phyloP scores from a whole-genome alignment of 225 moss, liverwort and hornwort genomes.

The Marchantia polymorpha region DNA sequence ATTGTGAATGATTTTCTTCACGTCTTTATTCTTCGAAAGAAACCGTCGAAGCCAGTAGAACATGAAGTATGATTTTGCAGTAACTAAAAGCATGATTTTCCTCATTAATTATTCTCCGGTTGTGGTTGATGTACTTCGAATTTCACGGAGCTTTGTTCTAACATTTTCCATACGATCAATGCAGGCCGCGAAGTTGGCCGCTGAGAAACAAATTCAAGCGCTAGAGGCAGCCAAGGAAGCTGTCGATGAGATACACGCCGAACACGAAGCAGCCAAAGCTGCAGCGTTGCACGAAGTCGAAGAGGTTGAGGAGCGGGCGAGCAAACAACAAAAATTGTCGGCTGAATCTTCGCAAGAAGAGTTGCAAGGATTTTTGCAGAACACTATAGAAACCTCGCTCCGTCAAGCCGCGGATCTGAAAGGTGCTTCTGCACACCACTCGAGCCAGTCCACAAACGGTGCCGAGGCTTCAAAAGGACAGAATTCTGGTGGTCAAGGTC shows the following conservation, averaged over 20 bases:
- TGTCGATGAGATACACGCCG: not conserved
- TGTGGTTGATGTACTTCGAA: too few species aligned
- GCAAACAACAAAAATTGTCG: not conserved
- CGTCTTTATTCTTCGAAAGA: too few species aligned
- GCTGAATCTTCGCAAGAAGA: not conserved
- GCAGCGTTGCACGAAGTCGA: not conserved
- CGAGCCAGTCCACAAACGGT: not conserved
- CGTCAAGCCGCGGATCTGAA: not conserved
- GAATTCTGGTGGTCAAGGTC: too few species aligned
- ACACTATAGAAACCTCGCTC: not conserved
- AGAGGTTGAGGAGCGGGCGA: not conserved
- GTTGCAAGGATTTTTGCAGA: not conserved
- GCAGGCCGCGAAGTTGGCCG: constrained; percentile 2
- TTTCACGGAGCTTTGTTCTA: not conserved
- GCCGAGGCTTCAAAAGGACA: not conserved
- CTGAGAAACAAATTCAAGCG: not conserved
- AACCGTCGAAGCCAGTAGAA: too few species aligned
- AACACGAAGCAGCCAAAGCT: not conserved
- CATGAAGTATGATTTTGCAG: too few species aligned
- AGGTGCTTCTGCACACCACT: not conserved
- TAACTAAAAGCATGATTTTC: too few species aligned
- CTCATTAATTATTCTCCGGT: too few species aligned
- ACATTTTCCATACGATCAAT: not conserved
- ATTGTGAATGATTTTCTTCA: too few species aligned
- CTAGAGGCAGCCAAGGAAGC: not conserved